Base-by-base conservation (phyloP, 2,329 filamentous ascomycete genomes). In the Bertia moriformis region DNA sequence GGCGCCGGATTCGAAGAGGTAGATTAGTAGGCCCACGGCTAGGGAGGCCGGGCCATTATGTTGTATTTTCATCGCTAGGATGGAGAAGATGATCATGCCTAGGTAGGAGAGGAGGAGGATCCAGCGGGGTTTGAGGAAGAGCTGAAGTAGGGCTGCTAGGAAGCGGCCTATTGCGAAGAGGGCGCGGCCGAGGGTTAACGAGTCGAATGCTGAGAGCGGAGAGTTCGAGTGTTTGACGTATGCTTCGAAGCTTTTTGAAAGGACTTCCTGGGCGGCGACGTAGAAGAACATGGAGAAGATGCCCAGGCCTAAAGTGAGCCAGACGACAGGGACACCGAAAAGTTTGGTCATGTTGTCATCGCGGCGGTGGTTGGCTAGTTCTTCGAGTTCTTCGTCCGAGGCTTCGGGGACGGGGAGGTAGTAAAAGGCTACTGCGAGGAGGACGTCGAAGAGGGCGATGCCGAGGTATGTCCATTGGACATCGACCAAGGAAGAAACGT, bases 391-490 rank as follows among this genome's bases (percentile, higher is more conserved):
- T 3, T 44, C 40, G 18, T 49, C 48, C 2, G 45, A 46, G 12
- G 48, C 47, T 39, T 53, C 55, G 10, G 54, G 52, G 14, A 57
- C 48, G 19, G 57, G 55, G 44, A 56, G 53, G 35, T 58, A 60
- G 44, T 55, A 57, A 41, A 60, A 57, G 42, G 59, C 54, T 3
- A 58, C 45, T 1, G 69, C 69, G 4, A 78, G 59, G 4, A 64
- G 49, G 43, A 67, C 69, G 37, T 71, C 69, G 41, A 75, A 74
- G 38, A 63, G 58, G 0, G 69, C 69, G 39, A 77, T 68, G 17
- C 65, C 71, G 7, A 76, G 63, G 44, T 77, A 77, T 0, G 71
- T 66, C 64, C 66, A 78, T 51, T 77, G 72, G 0, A 77, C 69
- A 30, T 64, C 60, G 40, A 66, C 60, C 2, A 76, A 57, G 18